Evolutionary conservation across 2,329 filamentous ascomycete genomes (phyloP).

Genomic region (Diaporthe sp.): DNA sequence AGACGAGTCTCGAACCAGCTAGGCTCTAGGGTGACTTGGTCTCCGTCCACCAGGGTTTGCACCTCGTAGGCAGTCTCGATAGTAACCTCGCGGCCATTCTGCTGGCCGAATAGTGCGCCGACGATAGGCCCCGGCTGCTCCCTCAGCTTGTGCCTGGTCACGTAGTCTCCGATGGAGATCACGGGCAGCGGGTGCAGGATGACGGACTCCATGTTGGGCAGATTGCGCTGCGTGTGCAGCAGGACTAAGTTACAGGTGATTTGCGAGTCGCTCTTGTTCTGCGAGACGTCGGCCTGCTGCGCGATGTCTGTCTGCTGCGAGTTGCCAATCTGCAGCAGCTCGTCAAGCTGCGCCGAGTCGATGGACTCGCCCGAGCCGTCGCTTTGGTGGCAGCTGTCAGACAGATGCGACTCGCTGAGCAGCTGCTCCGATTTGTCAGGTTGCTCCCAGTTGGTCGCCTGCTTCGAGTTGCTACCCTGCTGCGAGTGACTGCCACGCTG

Average conservation of each 20-base stretch:
- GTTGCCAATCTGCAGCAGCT: neutral
- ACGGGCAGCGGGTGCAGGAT: slow-evolving; percentile 94
- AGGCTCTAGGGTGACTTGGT: slow-evolving; percentile 73
- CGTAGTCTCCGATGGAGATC: slow-evolving; percentile 96
- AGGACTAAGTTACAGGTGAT: neutral
- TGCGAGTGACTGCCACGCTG: neutral
- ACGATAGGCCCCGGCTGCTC: slow-evolving; percentile 81
- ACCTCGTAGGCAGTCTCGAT: slow-evolving; percentile 95
- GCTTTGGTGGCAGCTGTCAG: neutral
- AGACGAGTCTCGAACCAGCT: slow-evolving; percentile 83
- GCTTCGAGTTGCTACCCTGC: neutral
- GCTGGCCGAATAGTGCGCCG: slow-evolving; percentile 90
- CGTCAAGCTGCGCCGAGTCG: neutral
- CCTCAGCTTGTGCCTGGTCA: slow-evolving; percentile 89
- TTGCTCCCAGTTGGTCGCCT: neutral
- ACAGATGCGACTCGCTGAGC: neutral
- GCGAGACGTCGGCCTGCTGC: neutral
- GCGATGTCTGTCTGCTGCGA: neutral
- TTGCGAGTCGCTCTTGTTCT: neutral
- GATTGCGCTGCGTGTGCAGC: neutral
- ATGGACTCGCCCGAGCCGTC: neutral
- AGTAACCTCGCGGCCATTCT: slow-evolving; percentile 90
- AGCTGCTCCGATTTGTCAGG: neutral
- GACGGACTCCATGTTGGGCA: slow-evolving; percentile 36
- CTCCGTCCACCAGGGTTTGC: slow-evolving; percentile 65